Evolutionary conservation across 192 early-diverging fungal species (phyloP), one percentile per base, ranked within the genome.

Genomic region (Entomortierella lignicola): DNA sequence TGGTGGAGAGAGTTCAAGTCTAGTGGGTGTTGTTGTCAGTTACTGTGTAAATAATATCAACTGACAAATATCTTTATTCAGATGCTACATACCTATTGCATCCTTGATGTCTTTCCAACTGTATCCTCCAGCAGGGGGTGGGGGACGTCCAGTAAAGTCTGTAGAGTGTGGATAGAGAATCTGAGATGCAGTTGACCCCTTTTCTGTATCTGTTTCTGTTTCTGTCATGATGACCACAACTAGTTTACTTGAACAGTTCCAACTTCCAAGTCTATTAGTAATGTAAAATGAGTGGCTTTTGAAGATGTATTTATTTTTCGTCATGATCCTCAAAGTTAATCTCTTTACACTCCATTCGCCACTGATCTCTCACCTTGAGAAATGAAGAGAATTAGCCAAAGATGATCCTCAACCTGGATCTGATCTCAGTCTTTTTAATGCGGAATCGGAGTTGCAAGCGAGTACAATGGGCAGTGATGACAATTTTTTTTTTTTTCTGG

Each of bases 351-450:
- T 60, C 52, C 66, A 21, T 53, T 42, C 57, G 29, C 58, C n/a
- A 23, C 56, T 30, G 48, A 52, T 57, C 25, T 34, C 8, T 7
- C 1, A 26, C 8, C 1, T 44, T 3, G 58, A 50, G 48, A 50
- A 47, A 60, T 69, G 66, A 69, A 43, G 66, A 69, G 57, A 17
- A 51, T 53, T 69, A 69, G 66, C 66, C 66, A 69, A 69, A 69
- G 58, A 20, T 60, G 55, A 69, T 53, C 20, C 56, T 20, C 27
- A 37, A 1, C 54, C 26, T 55, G 63, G 53, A 34, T 26, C 4
- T 66, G 63, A 66, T 51, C 31, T 55, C 5, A 59, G 17, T 50
- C n/a, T n/a, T 66, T n/a, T 69, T 17, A 34, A 57, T 17, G 15
- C 10, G 8, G 56, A 25, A 69, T 42, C 7, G 66, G 58, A 57